Evolutionary conservation across 2,329 filamentous ascomycete genomes (phyloP).

Genomic region (Acarospora socialis): DNA sequence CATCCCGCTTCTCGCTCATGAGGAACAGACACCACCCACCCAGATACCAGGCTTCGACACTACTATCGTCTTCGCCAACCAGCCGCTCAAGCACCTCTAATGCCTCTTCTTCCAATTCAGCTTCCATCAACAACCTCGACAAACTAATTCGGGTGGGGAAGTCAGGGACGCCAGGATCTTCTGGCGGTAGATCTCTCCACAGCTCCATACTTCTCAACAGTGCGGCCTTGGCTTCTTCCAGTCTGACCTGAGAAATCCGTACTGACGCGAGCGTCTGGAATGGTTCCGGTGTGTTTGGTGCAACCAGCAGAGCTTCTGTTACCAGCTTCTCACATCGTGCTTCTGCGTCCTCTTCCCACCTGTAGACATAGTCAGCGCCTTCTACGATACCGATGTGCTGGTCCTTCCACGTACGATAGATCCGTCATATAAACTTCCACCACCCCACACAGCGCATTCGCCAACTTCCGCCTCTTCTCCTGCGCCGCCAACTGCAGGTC

Average conservation of each 20-base stretch:
- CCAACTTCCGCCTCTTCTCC: slow-evolving; percentile 68
- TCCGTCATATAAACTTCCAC: slow-evolving; percentile 99
- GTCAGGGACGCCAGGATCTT: slow-evolving; percentile 61
- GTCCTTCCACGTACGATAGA: slow-evolving; percentile 48
- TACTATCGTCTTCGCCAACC: slow-evolving; percentile 77
- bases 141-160: slow-evolving; percentile 78
- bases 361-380: too few relatives aligned
- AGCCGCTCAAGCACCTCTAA: slow-evolving; percentile 73
- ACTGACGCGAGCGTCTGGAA: slow-evolving; percentile 92
- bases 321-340: slow-evolving; percentile 72
- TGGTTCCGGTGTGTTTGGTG: slow-evolving; percentile 70
- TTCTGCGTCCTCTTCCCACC: slow-evolving; percentile 79
- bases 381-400: too few relatives aligned
- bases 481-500: slow-evolving; percentile 32
- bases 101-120: slow-evolving; percentile 70
- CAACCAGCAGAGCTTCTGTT: slow-evolving; percentile 77
- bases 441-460: slow-evolving; percentile 84
- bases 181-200: slow-evolving; percentile 59
- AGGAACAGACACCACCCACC: slow-evolving; percentile 88
- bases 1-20: slow-evolving; percentile 34
- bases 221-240: slow-evolving; percentile 67
- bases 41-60: slow-evolving; percentile 93
- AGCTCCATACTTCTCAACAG: slow-evolving; percentile 64
- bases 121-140: slow-evolving; percentile 76
- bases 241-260: slow-evolving; percentile 70